Evolutionary conservation across 2,329 filamentous ascomycete species (phyloP), one percentile per base, ranked within the genome.

Genomic region (Sporothrix euskadiensis): DNA sequence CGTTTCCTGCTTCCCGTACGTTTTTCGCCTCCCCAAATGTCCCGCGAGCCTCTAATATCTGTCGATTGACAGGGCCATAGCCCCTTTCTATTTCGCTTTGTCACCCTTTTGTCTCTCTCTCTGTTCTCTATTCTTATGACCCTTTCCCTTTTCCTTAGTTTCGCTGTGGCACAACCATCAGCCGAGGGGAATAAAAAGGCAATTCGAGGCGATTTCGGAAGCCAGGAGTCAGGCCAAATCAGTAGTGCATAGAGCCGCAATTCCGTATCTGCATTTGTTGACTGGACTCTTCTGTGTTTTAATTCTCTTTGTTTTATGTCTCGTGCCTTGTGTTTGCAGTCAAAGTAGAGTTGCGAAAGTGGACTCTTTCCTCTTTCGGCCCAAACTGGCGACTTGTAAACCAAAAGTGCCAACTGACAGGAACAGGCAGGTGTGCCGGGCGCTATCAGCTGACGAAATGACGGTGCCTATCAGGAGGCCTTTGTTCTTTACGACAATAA

Each of bases 351-450:
- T 65, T 6, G n/a, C 9, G 9, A 65, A 59, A 26, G 59, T 65
- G 59, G 59, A 22, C 12, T 65, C n/a, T 44, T 65, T 63, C 59
- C 59, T 63, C 14, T 44, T 65, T 65, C 59, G 59, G 59, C n/a
- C 35, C 35, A 65, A 44, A 26, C 3, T 65, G 44, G 4, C 22
- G 59, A n/a, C 59, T 44, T 65, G 59, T 65, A 41, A 41, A 26
- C 59, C 35, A 65, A 59, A 59, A 5, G 52, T 56, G 56, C 30
- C 56, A 35, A 39, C 56, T 35, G 30, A 9, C 56, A 59, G 12
- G 30, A 59, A 44, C n/a, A 7, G 35, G 9, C n/a, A 59, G 30
- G 30, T 10, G 12, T 9, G 5, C 14, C 52, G 22, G 44, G 14
- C 44, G 14, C 10, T 30, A 30, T 3, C 22, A 56, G 8, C 59